A percentile compares a stretch with the other conserved stretches of the same genome.
phyloP scores from a whole-genome alignment of 108 stramenopile genomes.

The Nannochloropsis salina region DNA sequence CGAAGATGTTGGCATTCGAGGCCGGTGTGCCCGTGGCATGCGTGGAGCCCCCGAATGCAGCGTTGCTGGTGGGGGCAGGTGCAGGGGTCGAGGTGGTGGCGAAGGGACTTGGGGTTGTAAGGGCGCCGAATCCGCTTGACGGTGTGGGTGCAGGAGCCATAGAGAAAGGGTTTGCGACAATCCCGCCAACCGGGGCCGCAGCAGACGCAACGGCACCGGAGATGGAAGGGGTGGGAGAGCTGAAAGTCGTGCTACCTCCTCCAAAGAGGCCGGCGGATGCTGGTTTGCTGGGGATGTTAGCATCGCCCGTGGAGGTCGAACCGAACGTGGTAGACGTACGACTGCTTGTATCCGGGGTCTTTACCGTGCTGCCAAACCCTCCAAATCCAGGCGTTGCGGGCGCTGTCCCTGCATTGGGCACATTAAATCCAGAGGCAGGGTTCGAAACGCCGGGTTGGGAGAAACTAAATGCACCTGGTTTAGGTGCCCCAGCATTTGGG shows the following conservation, averaged over 20 bases:
- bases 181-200: neutral
- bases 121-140: neutral
- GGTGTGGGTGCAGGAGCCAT: neutral
- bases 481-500: neutral
- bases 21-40: no score
- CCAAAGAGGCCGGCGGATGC: neutral
- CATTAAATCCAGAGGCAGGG: neutral
- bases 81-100: neutral
- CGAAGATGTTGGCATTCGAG: neutral
- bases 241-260: neutral
- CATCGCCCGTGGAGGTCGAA: neutral
- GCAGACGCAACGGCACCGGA: neutral
- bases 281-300: no score
- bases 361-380: neutral
- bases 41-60: no score
- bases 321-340: neutral
- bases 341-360: no score
- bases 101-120: neutral
- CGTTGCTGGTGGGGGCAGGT: neutral
- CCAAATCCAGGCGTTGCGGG: neutral
- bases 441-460: neutral
- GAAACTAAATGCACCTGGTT: neutral
- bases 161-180: neutral
- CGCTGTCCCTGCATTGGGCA: neutral
- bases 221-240: neutral